These are phyloP conservation scores for Diaporthe longicolla DNA, from an alignment of 2,329 filamentous ascomycete genomes.

Conservation along the genomic window DNA sequence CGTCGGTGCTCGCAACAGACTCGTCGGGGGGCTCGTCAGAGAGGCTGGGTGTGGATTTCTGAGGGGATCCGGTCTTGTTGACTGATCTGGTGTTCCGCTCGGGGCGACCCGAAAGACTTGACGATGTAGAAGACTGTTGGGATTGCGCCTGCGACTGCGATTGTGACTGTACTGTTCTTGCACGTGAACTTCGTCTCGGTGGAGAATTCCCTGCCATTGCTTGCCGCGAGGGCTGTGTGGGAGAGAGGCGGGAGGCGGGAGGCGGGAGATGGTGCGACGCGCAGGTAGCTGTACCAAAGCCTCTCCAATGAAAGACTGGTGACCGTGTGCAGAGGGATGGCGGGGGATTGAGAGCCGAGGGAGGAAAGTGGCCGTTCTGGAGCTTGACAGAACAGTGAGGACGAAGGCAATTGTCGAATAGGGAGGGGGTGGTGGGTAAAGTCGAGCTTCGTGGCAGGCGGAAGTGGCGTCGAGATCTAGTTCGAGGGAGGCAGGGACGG, in stretches of 20 bases:
- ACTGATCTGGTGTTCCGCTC: conserved; percentile 82
- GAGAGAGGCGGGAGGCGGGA: conserved; percentile 50
- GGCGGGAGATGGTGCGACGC: conserved; percentile 38
- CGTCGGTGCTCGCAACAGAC: conserved; percentile 66
- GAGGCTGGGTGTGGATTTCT: conserved; percentile 82
- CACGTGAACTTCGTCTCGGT: conserved; percentile 91
- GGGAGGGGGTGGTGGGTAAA: conserved; percentile 5
- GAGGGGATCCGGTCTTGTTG: conserved; percentile 79
- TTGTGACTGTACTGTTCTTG: conserved; percentile 82
- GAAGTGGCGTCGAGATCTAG: conserved; percentile 28
- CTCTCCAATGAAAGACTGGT: conserved; percentile 44
- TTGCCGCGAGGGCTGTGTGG: conserved; percentile 52
- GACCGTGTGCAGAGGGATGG: conserved; percentile 48
- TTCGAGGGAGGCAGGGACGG: conserved; percentile 36
- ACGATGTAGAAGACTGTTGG: conserved; percentile 80
- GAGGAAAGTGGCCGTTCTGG: neutral
- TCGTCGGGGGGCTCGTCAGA: conserved; percentile 80
- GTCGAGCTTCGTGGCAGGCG: conserved; percentile 33
- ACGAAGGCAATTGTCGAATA: conserved; percentile 25
- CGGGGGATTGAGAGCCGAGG: conserved; percentile 29
- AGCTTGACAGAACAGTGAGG: conserved; percentile 15
- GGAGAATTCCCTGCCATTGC: conserved; percentile 73
- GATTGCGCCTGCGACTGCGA: conserved; percentile 78
- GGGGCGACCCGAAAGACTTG: conserved; percentile 80
- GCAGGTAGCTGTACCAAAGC: conserved; percentile 27